Conservation (phyloP, 2,329 filamentous ascomycete genomes). For the Drechslerella coelobrocha region DNA sequence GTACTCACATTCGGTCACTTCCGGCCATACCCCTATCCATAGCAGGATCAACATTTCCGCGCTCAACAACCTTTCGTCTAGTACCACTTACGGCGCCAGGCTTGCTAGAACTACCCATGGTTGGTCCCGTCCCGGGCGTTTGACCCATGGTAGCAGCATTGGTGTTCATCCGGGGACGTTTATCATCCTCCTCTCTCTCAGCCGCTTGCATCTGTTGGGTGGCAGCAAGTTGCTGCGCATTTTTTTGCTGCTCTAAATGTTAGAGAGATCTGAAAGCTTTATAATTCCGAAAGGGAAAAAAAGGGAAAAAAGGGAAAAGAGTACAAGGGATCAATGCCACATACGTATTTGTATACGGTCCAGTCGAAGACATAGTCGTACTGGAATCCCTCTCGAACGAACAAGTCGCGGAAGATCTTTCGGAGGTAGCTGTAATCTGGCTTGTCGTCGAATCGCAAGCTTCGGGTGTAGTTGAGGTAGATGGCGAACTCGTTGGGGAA, state of each 20-base stretch:
- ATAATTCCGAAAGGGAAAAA: constrained; percentile 9
- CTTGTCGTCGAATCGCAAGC: constrained; percentile 98
- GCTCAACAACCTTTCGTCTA: constrained; percentile 55
- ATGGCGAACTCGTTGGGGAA: constrained; percentile 99
- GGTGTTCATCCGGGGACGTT: constrained; percentile 52
- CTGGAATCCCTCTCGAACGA: constrained; percentile 98
- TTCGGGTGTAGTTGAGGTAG: constrained; percentile 98
- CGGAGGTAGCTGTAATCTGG: constrained; percentile 99
- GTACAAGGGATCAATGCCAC: no score
- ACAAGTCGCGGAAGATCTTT: constrained; percentile 99
- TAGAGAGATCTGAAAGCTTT: constrained; percentile 30
- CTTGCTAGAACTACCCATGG: constrained; percentile 52
- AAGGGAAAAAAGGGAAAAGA: no score
- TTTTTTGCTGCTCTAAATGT: constrained; percentile 54
- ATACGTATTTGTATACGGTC: constrained; percentile 68
- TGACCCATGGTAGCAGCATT: constrained; percentile 53
- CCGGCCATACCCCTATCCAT: constrained; percentile 55
- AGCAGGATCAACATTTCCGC: constrained; percentile 53
- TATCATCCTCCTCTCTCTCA: constrained; percentile 53
- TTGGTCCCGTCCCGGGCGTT: constrained; percentile 51
- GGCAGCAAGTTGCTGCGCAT: constrained; percentile 54
- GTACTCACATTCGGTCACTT: constrained; percentile 55
- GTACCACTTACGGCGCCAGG: constrained; percentile 52
- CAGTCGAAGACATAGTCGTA: constrained; percentile 99
- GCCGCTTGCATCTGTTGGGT: constrained; percentile 52